Conservation (phyloP, 495 filamentous ascomycete genomes). For the Cryomyces antarcticus region DNA sequence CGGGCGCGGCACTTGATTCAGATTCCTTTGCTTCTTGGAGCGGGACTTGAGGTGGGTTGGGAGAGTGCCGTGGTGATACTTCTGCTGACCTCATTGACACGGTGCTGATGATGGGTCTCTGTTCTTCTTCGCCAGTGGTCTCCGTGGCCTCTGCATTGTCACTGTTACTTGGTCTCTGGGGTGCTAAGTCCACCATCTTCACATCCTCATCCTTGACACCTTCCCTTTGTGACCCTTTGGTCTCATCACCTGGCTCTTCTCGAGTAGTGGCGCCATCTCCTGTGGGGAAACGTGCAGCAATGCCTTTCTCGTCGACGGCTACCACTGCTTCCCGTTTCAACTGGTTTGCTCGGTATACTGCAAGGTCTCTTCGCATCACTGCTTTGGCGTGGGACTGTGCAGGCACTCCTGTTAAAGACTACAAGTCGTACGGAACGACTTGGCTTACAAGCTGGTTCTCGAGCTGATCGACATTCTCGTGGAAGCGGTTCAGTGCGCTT, state of each 20-base stretch:
- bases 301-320: not conserved
- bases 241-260: too few relatives aligned
- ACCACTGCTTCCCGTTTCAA: constrained; percentile 9
- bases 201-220: too few relatives aligned
- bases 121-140: too few relatives aligned
- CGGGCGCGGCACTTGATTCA: not conserved
- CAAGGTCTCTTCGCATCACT: constrained; percentile 13
- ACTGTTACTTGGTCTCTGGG: too few relatives aligned
- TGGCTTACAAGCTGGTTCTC: constrained; percentile 10
- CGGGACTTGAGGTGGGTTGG: not conserved
- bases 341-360: constrained; percentile 8
- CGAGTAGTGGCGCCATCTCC: too few relatives aligned
- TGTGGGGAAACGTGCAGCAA: too few relatives aligned
- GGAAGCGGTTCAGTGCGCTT: constrained; percentile 8
- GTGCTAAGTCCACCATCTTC: too few relatives aligned
- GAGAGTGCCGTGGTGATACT: constrained; percentile 1
- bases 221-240: too few relatives aligned
- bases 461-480: constrained; percentile 13
- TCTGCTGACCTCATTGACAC: constrained; percentile 7
- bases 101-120: too few relatives aligned
- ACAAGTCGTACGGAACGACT: not conserved
- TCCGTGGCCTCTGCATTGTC: too few relatives aligned
- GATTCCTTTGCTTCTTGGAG: not conserved
- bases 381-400: constrained; percentile 5
- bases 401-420: not conserved